A percentile compares a stretch with the other conserved stretches of the same genome.
phyloP scores from a whole-genome alignment of 2,329 filamentous ascomycete genomes.

The Aureobasidium vineae region DNA sequence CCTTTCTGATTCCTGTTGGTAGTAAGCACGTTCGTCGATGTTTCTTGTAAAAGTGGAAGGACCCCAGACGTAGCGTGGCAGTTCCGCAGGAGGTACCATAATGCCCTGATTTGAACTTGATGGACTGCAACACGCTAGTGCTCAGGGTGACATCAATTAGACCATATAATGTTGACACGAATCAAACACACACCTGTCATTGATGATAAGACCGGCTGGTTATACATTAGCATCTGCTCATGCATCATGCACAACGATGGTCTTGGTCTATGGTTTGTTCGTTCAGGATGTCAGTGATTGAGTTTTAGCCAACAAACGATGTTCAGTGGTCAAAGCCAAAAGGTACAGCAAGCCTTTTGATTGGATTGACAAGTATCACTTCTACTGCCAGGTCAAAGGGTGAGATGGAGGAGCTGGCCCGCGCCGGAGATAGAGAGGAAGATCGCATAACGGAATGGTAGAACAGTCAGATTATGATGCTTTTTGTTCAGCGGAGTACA shows the following conservation, averaged over 20 bases:
- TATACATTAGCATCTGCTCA: background rate
- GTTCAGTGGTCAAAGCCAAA: conserved; percentile 5
- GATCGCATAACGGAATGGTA: background rate
- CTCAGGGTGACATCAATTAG: background rate
- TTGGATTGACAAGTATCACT: background rate
- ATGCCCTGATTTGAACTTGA: background rate
- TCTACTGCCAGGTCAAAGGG: background rate
- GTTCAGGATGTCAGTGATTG: background rate
- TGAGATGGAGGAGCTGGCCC: background rate
- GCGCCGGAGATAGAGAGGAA: background rate
- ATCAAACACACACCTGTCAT: background rate
- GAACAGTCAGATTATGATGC: background rate
- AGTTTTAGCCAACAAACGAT: background rate
- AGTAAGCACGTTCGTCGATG: background rate
- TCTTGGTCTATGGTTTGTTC: background rate
- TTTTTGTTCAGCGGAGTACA: conserved; percentile 15
- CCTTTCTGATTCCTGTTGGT: background rate
- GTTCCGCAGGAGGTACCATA: background rate
- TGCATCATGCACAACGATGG: background rate
- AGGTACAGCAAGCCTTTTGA: background rate
- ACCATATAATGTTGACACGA: background rate
- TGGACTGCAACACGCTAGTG: background rate
- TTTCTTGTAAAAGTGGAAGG: background rate
- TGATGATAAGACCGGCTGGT: background rate
- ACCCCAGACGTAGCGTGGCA: background rate